These are phyloP conservation scores for Dalechampia spathulata DNA, from an alignment of 441 rosid genomes.

Conservation along the genomic window DNA sequence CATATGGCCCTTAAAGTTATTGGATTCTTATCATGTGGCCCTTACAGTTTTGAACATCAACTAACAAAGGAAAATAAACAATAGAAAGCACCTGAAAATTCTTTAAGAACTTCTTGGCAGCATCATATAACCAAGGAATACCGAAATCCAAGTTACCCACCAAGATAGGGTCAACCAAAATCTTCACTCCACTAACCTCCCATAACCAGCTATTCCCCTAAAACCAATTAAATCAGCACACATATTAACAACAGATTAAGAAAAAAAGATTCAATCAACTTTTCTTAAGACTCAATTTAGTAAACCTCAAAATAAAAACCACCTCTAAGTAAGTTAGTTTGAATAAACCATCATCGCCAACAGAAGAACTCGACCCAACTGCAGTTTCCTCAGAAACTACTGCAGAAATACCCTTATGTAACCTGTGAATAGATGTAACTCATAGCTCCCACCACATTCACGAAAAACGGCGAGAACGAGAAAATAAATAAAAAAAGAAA, in stretches of 20 bases:
- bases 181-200: slow-evolving; percentile 54
- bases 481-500: neutral
- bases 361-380: slow-evolving; percentile 2
- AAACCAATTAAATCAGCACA: slow-evolving; percentile 7
- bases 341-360: slow-evolving; percentile 17
- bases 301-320: neutral
- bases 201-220: slow-evolving; percentile 95
- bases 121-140: slow-evolving; percentile 84
- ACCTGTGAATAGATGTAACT: slow-evolving; percentile 12
- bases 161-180: slow-evolving; percentile 80
- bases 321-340: slow-evolving; percentile 88
- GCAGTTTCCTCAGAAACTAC: neutral
- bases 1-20: no score
- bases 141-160: slow-evolving; percentile 92
- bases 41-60: no score
- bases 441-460: neutral
- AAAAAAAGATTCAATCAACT: neutral
- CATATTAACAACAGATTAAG: neutral
- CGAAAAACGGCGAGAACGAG: neutral
- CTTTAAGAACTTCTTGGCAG: slow-evolving; percentile 64
- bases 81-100: slow-evolving; percentile 50
- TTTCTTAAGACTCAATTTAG: neutral
- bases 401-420: slow-evolving; percentile 7
- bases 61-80: neutral
- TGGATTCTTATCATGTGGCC: no score